Base-by-base conservation (phyloP, 176 grass and related monocot species). In the Carex littledalei region DNA sequence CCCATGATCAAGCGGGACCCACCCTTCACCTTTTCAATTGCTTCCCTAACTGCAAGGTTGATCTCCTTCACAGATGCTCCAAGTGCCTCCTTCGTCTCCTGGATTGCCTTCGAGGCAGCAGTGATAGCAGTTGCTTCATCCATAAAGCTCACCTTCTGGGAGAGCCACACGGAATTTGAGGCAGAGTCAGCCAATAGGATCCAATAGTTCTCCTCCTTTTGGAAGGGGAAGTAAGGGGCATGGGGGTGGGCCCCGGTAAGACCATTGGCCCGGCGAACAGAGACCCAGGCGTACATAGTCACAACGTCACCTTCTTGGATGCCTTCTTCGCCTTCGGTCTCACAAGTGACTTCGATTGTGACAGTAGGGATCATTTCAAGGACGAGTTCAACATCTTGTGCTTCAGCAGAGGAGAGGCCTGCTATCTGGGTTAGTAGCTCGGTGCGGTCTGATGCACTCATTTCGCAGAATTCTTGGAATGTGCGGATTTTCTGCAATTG, bases 121-220 rank as follows among this genome's bases (percentile, higher is more conserved):
- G 91, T 78, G 72, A 99, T 96, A 6, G 93, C 91, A 6, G 91
- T 90, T 26, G 81, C 50, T 86, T 94, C 97, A 59, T 94, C 97
- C 91, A 99, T 91, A 84, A 99, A 99, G 47, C 91, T 95, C 61
- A 99, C 91, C 84, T 95, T 99, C 50, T 99, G 93, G 47, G 91
- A 95, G 77, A 95, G 86, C 96, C 96, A 99, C 32, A 99, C 96
- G 16, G 93, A 90, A 54, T 99, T 99, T n/a, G 90, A 77, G 12
- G 59, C 56, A 0, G 86, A 47, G 8, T 99, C 91, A 0, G 93
- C 96, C 67, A 99, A 87, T 73, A 99, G 90, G 63, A 99, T 45
- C 96, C 96, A 99, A 55, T 95, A 99, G 79, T 99, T 99, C 12
- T 99, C 96, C 87, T 99, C 96, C 91, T 92, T 99, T 68, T 90